phyloP scores from a whole-genome alignment of 1,139 yeast genomes.

The Groenewaldozyma sp. region DNA sequence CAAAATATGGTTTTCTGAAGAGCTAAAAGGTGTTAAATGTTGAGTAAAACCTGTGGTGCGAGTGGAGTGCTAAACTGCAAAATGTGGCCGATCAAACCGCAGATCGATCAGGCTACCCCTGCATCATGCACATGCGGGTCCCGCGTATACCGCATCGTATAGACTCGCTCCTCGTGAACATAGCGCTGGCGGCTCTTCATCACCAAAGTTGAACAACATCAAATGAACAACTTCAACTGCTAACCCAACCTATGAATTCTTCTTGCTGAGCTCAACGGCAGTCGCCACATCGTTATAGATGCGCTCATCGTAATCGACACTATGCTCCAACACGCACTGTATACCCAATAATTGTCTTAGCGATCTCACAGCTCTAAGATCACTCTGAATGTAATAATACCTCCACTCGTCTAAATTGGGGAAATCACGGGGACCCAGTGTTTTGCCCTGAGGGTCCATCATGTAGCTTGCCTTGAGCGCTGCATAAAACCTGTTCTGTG shows the following conservation, averaged over 20 bases:
- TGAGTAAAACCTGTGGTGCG: too few species aligned
- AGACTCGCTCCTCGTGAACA: too few species aligned
- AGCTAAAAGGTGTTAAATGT: too few species aligned
- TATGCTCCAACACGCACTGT: constrained; percentile 1
- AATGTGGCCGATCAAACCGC: too few species aligned
- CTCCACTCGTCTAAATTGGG: constrained; percentile 1
- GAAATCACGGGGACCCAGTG: not conserved
- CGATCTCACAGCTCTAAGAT: not conserved
- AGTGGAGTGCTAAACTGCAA: too few species aligned
- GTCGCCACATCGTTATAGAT: not conserved
- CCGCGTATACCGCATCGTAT: too few species aligned
- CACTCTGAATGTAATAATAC: constrained; percentile 1
- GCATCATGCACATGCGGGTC: too few species aligned
- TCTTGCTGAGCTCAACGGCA: not conserved
- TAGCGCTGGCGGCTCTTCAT: too few species aligned
- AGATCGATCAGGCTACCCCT: too few species aligned
- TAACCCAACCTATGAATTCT: not conserved
- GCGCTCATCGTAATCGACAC: constrained; percentile 2
- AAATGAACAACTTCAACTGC: too few species aligned
- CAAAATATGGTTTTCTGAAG: too few species aligned
- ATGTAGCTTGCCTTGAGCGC: not conserved
- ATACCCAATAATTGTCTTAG: not conserved
- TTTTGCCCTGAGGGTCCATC: not conserved
- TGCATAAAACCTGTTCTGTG: not conserved
- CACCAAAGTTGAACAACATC: too few species aligned